Conservation (phyloP, 2,329 filamentous ascomycete species). For the Epicoccum sorghinum region DNA sequence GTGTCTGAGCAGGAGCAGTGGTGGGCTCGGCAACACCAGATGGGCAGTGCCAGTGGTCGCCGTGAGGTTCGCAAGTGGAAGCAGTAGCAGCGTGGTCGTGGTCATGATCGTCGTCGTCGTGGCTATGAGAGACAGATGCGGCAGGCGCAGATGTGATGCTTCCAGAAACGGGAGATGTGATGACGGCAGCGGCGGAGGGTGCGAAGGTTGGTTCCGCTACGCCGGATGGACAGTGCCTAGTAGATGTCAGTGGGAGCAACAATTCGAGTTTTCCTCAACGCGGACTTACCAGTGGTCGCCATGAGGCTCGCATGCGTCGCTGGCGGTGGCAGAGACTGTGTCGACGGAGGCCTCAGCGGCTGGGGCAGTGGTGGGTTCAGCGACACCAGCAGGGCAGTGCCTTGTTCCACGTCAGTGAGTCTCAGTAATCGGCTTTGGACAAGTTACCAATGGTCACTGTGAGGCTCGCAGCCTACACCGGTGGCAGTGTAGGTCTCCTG, state of each 20-base stretch:
- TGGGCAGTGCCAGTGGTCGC: constrained; percentile 38
- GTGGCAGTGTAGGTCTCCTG: constrained; percentile 26
- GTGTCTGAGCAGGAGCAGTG: constrained; percentile 20
- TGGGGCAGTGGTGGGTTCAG: constrained; percentile 30
- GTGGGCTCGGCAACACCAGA: constrained; percentile 35
- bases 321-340: constrained; percentile 21
- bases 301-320: constrained; percentile 30
- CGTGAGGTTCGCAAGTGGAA: constrained; percentile 34
- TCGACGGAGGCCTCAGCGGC: constrained; percentile 19
- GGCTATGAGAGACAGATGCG: constrained; percentile 18
- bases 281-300: constrained; percentile 30
- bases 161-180: constrained; percentile 3
- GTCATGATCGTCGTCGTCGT: constrained; percentile 27
- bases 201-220: constrained; percentile 24
- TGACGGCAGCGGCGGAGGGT: constrained; percentile 12
- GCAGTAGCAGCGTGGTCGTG: constrained; percentile 34
- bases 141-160: constrained; percentile 11
- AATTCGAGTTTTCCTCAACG: fast-evolving
- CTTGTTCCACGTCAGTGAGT: constrained; percentile 9
- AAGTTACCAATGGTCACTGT: constrained; percentile 33
- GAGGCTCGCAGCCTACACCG: constrained; percentile 28
- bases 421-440: neutral
- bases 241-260: neutral
- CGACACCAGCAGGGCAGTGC: constrained; percentile 34
- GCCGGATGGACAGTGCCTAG: constrained; percentile 28